phyloP scores from a whole-genome alignment of 208 protist species.

The Trypanosoma cruzi region DNA sequence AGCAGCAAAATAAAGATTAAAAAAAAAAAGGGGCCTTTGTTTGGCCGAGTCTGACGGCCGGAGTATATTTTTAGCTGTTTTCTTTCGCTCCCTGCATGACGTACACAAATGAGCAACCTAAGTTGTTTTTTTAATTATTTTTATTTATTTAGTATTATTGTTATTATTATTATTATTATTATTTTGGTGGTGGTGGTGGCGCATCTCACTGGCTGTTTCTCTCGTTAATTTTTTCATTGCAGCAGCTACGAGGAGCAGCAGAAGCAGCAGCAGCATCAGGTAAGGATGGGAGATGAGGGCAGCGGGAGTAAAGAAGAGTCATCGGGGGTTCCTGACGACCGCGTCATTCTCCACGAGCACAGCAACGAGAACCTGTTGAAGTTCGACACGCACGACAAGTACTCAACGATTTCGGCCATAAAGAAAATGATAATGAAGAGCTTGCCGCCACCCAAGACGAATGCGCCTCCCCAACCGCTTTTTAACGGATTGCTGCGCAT shows the following conservation, averaged over 20 bases:
- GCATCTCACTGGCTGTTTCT: not conserved
- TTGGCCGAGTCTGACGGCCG: too few relatives aligned
- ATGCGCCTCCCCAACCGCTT: conserved; percentile 44
- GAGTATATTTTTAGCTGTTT: conserved; percentile 1
- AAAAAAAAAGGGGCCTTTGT: not conserved
- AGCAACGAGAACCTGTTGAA: conserved; percentile 90
- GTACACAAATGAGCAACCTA: too few relatives aligned
- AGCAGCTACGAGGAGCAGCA: not conserved
- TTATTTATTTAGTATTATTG: not conserved
- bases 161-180: not conserved
- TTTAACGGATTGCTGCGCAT: conserved; percentile 80
- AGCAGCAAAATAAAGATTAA: not conserved
- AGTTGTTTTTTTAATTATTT: conserved; percentile 12
- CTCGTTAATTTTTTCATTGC: not conserved
- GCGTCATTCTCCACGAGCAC: conserved; percentile 59
- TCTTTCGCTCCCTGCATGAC: not conserved
- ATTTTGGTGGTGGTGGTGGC: not conserved
- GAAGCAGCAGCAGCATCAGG: not conserved
- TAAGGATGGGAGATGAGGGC: conserved; percentile 19
- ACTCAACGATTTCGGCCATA: conserved; percentile 72
- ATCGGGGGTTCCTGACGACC: not conserved
- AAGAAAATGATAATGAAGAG: conserved; percentile 80
- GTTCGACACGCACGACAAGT: conserved; percentile 86
- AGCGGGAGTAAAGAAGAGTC: conserved; percentile 20
- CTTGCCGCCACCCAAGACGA: conserved; percentile 35